Percentiles rank a stretch among this genome's conserved stretches.
Conservation (phyloP, 169 alveolate genomes). For the Condylostoma magnum region DNA sequence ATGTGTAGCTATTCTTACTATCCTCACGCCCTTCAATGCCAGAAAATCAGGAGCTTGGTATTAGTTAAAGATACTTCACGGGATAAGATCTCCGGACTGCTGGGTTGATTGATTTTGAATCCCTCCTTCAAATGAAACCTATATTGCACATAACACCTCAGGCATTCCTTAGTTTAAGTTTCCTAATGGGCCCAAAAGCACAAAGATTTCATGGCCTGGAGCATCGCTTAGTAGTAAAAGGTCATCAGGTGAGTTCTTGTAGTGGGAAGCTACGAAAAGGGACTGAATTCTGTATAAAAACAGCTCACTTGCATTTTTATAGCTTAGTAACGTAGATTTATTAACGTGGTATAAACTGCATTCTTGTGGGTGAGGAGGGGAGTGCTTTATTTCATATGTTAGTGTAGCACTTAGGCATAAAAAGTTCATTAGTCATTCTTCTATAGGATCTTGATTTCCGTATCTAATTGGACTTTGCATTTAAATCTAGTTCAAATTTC, state of each 20-base stretch:
- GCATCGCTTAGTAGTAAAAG: slow-evolving; percentile 98
- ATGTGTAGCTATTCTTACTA: slow-evolving; percentile 99
- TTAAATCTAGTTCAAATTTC: slow-evolving; percentile 79
- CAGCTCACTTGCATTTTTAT: slow-evolving; percentile 95
- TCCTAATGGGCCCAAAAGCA: slow-evolving; percentile 86
- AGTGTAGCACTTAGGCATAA: slow-evolving; percentile 96
- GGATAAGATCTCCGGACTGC: slow-evolving; percentile 95
- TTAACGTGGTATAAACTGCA: slow-evolving; percentile 96
- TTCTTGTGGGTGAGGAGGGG: slow-evolving; percentile 91
- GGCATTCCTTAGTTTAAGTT: slow-evolving; percentile 43
- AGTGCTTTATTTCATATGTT: slow-evolving; percentile 77
- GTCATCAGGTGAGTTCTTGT: slow-evolving; percentile 99
- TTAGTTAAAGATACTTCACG: slow-evolving; percentile 98
- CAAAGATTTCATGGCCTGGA: slow-evolving; percentile 97
- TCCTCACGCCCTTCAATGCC: slow-evolving; percentile 87
- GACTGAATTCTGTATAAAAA: slow-evolving; percentile 94
- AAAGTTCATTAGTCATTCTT: slow-evolving; percentile 95
- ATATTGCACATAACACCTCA: slow-evolving; percentile 86
- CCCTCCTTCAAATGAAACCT: slow-evolving; percentile 92
- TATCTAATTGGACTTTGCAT: slow-evolving; percentile 97
- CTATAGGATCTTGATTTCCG: slow-evolving; percentile 96
- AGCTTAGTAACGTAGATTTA: slow-evolving; percentile 97
- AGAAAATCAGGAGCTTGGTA: slow-evolving; percentile 94
- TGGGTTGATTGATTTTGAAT: slow-evolving; percentile 75
- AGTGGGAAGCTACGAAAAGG: slow-evolving; percentile 97